Percentiles rank a stretch among this genome's conserved stretches.
These are phyloP conservation scores for Ustilago hordei DNA, from an alignment of 1,284 basidiomycete genomes.

Conservation along the genomic window DNA sequence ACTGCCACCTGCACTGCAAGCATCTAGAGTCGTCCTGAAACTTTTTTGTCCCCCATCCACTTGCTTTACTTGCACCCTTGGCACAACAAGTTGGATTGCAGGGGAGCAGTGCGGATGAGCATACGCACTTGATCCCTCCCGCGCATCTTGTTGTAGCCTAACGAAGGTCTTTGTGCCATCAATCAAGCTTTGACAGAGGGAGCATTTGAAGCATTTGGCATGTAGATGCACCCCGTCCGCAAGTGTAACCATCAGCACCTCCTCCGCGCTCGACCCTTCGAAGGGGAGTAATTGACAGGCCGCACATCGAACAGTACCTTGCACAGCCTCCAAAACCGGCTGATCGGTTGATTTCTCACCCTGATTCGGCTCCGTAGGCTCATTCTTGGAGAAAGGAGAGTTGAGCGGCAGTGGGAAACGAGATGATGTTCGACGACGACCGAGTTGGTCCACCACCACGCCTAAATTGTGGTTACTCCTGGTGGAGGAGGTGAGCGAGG, in stretches of 20 bases:
- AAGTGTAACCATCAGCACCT: slow-evolving; percentile 54
- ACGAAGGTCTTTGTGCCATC: slow-evolving; percentile 48
- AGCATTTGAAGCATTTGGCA: slow-evolving; percentile 56
- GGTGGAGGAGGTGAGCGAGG: slow-evolving; percentile 2
- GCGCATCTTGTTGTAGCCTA: slow-evolving; percentile 15
- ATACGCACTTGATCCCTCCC: slow-evolving; percentile 12
- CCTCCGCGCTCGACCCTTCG: slow-evolving; percentile 23
- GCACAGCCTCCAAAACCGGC: slow-evolving; percentile 16
- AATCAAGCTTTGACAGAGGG: slow-evolving; percentile 39
- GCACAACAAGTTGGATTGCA: slow-evolving; percentile 11
- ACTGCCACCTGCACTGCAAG: slow-evolving; percentile 9
- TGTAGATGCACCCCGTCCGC: slow-evolving; percentile 36
- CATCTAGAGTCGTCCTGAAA: slow-evolving; percentile 23
- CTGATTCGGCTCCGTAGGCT: slow-evolving; percentile 9
- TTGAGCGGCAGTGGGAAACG: slow-evolving; percentile 43
- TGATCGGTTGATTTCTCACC: slow-evolving; percentile 12
- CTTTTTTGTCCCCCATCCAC: slow-evolving; percentile 14
- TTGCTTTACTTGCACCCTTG: background rate
- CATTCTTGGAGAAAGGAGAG: slow-evolving; percentile 9
- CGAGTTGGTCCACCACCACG: background rate
- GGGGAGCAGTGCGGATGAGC: slow-evolving; percentile 42
- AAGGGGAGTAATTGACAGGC: slow-evolving; percentile 49
- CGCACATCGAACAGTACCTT: slow-evolving; percentile 27
- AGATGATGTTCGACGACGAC: slow-evolving; percentile 14
- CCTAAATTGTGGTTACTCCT: background rate